These are phyloP conservation scores for Helminthosporium solani DNA, from an alignment of 2,329 filamentous ascomycete genomes.

Conservation along the genomic window DNA sequence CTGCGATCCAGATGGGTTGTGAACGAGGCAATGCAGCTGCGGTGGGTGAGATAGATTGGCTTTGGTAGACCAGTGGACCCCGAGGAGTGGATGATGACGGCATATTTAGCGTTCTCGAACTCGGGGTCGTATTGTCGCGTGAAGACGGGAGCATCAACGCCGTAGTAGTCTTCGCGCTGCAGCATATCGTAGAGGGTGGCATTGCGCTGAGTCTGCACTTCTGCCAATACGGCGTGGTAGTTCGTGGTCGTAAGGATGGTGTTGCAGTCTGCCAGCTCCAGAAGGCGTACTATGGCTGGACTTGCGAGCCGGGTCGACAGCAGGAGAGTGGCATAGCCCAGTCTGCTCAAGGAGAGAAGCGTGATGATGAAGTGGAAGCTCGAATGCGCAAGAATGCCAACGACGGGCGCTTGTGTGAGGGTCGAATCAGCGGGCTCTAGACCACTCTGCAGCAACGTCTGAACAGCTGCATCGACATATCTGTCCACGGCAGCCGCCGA, in stretches of 20 bases:
- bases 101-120: slow-evolving; percentile 41
- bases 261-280: slow-evolving; percentile 25
- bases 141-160: slow-evolving; percentile 17
- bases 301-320: slow-evolving; percentile 56
- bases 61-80: slow-evolving; percentile 65
- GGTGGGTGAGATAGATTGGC: slow-evolving; percentile 61
- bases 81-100: slow-evolving; percentile 48
- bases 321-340: slow-evolving; percentile 58
- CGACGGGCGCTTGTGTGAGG: slow-evolving; percentile 23
- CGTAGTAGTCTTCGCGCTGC: slow-evolving; percentile 21
- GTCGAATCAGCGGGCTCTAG: slow-evolving; percentile 22
- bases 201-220: slow-evolving; percentile 31
- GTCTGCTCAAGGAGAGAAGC: slow-evolving; percentile 54
- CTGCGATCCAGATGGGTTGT: slow-evolving; percentile 19
- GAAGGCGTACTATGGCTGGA: slow-evolving; percentile 52
- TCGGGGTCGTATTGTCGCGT: slow-evolving; percentile 20
- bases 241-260: slow-evolving; percentile 20
- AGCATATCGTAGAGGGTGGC: slow-evolving; percentile 26
- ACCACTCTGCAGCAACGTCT: slow-evolving; percentile 19
- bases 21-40: slow-evolving; percentile 23
- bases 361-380: slow-evolving; percentile 58
- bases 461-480: slow-evolving; percentile 27
- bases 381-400: slow-evolving; percentile 56
- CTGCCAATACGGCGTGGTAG: slow-evolving; percentile 22
- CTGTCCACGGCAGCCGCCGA: slow-evolving; percentile 24